These are phyloP conservation scores for Astragalus membranaceus DNA, from an alignment of 306 rosid species.

Conservation along the genomic window DNA sequence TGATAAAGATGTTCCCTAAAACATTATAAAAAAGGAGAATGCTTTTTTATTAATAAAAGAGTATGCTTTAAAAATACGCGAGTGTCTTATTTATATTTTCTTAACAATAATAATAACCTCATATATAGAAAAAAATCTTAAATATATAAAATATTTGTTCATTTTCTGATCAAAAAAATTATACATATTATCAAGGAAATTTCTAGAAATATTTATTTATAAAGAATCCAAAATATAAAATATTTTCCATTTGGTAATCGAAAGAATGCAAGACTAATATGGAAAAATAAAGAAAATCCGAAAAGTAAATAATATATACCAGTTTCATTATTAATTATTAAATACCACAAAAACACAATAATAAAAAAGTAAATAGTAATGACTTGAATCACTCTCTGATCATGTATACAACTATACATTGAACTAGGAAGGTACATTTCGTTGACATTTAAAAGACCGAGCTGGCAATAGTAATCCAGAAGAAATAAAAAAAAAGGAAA, in stretches of 20 bases:
- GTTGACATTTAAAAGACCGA: conserved; percentile 9
- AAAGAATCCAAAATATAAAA: too few species aligned
- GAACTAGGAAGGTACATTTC: not conserved
- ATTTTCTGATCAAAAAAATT: not conserved
- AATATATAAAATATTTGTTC: not conserved
- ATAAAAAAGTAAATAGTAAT: not conserved
- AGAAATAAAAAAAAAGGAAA: not conserved
- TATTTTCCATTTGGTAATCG: too few species aligned
- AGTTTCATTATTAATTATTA: not conserved
- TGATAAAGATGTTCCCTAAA: too few species aligned
- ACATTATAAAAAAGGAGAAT: not conserved
- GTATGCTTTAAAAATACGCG: not conserved
- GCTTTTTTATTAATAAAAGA: too few species aligned
- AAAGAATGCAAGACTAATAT: not conserved
- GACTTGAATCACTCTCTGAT: not conserved
- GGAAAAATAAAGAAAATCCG: not conserved
- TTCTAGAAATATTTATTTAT: not conserved
- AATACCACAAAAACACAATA: not conserved
- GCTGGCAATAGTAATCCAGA: conserved; percentile 3
- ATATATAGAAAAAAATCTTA: too few species aligned
- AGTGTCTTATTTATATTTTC: not conserved
- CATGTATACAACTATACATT: too few species aligned
- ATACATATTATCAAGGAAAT: not conserved
- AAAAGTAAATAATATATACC: not conserved
- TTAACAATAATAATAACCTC: not conserved